Evolutionary conservation across 164 flowering plant species (phyloP).

Genomic region (Dillenia suffruticosa): DNA sequence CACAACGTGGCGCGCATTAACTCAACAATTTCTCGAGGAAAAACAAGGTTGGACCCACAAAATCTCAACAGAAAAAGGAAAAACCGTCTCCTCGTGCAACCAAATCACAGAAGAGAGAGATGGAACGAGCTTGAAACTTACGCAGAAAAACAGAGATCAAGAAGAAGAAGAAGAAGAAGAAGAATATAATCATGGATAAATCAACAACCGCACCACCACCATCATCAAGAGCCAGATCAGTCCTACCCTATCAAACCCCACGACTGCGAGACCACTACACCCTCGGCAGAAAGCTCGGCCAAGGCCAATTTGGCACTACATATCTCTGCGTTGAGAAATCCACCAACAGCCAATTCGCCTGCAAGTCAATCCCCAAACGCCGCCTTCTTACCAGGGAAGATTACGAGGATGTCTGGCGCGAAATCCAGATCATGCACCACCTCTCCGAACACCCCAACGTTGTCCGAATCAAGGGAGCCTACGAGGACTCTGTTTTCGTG

Average conservation of each 20-base stretch:
- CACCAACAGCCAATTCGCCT: slow-evolving; percentile 49
- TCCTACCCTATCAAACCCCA: slow-evolving; percentile 66
- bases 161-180: no score
- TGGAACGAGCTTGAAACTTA: no score
- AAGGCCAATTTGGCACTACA: slow-evolving; percentile 95
- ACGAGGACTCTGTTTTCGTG: slow-evolving; percentile 75
- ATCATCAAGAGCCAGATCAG: slow-evolving; percentile 29
- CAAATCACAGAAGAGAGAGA: no score
- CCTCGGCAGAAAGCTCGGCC: slow-evolving; percentile 78
- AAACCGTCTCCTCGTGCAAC: no score
- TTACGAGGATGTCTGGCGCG: slow-evolving; percentile 86
- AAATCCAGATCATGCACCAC: slow-evolving; percentile 97
- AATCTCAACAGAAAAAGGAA: no score
- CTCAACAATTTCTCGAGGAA: no score
- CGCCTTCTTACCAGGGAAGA: slow-evolving; percentile 75
- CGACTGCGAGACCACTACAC: slow-evolving; percentile 56
- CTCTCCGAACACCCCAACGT: slow-evolving; percentile 76
- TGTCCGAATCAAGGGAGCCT: slow-evolving; percentile 71
- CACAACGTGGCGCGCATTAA: no score
- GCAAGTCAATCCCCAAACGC: slow-evolving; percentile 87
- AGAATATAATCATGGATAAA: no score
- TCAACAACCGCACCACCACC: not conserved
- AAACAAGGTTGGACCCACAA: no score
- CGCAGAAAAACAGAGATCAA: no score
- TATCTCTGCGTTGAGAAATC: slow-evolving; percentile 60